phyloP scores from a whole-genome alignment of 1,139 yeast genomes.

The Taphrina sp. region DNA sequence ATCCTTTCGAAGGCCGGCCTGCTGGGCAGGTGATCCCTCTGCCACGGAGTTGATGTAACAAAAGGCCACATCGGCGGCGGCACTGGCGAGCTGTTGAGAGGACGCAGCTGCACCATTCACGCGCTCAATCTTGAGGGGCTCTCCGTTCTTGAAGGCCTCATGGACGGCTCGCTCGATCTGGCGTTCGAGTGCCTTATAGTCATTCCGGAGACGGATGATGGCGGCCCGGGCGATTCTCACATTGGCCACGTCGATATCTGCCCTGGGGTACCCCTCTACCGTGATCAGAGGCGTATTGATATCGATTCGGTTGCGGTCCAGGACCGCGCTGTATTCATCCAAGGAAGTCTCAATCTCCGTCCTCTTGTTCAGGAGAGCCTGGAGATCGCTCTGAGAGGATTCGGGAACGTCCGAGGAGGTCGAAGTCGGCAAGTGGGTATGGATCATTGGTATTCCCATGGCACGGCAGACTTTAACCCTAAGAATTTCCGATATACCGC shows the following conservation, averaged over 20 bases:
- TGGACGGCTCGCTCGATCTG: constrained; percentile 21
- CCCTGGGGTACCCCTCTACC: constrained; percentile 78
- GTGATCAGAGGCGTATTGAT: constrained; percentile 67
- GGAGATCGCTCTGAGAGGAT: constrained; percentile 26
- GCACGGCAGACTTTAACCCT: too few relatives aligned
- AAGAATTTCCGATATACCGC: too few relatives aligned
- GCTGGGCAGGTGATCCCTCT: constrained; percentile 52
- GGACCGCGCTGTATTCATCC: constrained; percentile 41
- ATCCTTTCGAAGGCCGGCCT: constrained; percentile 46
- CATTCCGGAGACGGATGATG: constrained; percentile 68
- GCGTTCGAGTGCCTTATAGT: constrained; percentile 51
- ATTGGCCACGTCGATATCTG: constrained; percentile 71
- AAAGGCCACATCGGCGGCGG: constrained; percentile 41
- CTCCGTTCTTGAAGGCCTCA: constrained; percentile 10
- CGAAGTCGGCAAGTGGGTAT: constrained; percentile 11
- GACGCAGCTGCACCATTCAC: constrained; percentile 51
- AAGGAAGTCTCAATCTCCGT: constrained; percentile 41
- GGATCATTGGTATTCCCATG: constrained; percentile 34
- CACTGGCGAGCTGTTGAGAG: constrained; percentile 15
- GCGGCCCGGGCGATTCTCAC: constrained; percentile 61
- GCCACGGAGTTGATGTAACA: constrained; percentile 44
- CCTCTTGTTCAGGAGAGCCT: constrained; percentile 37
- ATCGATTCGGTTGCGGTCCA: constrained; percentile 48
- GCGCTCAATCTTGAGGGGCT: constrained; percentile 50
- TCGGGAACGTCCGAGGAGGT: neutral